Base-by-base conservation (phyloP, 192 early-diverging fungal species). In the Lunasporangiospora selenospora region DNA sequence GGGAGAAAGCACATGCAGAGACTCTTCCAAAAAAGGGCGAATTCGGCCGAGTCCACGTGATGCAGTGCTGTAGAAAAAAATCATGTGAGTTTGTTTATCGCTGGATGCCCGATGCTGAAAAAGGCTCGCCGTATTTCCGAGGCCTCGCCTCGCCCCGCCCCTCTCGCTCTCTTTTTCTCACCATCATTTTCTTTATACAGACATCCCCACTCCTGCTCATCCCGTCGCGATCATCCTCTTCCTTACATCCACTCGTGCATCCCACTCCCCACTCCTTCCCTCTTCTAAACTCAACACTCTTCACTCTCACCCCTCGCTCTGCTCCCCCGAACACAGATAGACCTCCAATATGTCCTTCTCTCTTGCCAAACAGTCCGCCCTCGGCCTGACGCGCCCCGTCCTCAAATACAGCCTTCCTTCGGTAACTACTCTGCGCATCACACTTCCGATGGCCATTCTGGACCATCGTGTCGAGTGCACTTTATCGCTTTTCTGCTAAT, bases 311-410 rank as follows among this genome's bases (percentile, higher is more conserved):
- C 36, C n/a, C 18, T 9, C 21, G 21, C 34, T 23, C 12, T 33
- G 18, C 11, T n/a, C 7, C 50, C 15, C n/a, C 30, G 18, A 23
- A 23, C 51, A 38, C 51, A 53, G 36, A 23, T n/a, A n/a, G n/a
- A n/a, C n/a, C n/a, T n/a, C n/a, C n/a, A n/a, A n/a, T n/a, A 73
- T 73, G 67, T 73, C 67, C 26, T 58, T 73, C 59, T 58, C 67
- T 30, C 6, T 73, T 26, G 59, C 45, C 40, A 73, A 62, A 45
- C 67, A 73, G 48, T 62, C 67, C 39, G 67, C 38, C 49, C 49
- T 73, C 54, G 60, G 60, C 43, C 67, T 73, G 41, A 39, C 59
- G 53, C 67, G 67, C 67, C 60, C 67, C 31, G 58, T 70, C 39
- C 24, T 73, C n/a, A 73, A 73, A 38, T 43, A 73, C 49, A 73